Evolutionary conservation across 192 early-diverging fungal genomes (phyloP), one percentile per base, ranked within the genome.

Genomic region (Coemansia pectinata): DNA sequence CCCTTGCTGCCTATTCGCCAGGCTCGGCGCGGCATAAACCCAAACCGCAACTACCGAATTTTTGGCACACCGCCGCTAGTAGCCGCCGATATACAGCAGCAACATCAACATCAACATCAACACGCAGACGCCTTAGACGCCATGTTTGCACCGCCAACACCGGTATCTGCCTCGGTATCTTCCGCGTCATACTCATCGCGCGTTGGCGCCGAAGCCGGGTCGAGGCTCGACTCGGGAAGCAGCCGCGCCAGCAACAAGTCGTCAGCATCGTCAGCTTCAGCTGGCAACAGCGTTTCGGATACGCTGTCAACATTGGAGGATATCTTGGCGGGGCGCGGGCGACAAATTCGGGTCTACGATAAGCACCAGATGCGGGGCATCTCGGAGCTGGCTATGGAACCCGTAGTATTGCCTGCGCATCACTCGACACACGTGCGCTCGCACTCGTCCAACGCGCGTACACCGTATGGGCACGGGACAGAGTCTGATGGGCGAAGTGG

Each of bases 1-100:
- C 81, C 81, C 1, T 69, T 83, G 63, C 70, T 83, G 21, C 81
- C 81, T 36, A 83, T 83, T 33, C 72, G 81, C 59, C 76, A 77
- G 34, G 42, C 61, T 31, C 47, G 76, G 23, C 81, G 81, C 12
- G 81, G 76, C 40, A 17, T 34, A 6, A 74, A 78, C 47, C 66
- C 66, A 15, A 83, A 83, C 62, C 72, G 81, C 17, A 83, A 78
- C 72, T 83, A 75, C 48, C 70, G 76, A 39, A 55, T 83, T 17
- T 60, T 83, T 39, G 76, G 70, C 60, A 68, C 76, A 31, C 76
- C 72, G 38, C 33, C 72, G 29, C 65, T 61, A 7, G 62, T 64
- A 17, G 62, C 64, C 1, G 23, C 63, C n/a, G 70, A 64, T 33
- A 59, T 65, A 14, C 80, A 36, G 12, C 29, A 70, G 17, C 34